Conservation (phyloP, 352 stramenopile genomes). For the Phytopythium oedochilum region DNA sequence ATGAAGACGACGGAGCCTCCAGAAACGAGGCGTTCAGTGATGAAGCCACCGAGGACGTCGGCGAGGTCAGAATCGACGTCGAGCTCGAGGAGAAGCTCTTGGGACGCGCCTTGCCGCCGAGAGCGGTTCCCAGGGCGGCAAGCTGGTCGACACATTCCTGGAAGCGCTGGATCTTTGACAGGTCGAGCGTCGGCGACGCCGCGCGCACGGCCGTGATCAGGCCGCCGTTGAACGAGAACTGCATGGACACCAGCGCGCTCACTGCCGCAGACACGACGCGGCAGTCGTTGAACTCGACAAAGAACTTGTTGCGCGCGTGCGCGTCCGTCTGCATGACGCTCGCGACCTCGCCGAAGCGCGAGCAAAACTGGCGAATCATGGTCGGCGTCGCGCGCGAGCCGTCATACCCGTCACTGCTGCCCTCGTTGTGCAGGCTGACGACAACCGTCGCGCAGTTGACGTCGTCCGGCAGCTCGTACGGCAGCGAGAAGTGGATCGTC, state of each 20-base stretch:
- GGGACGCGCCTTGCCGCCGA: constrained; percentile 17
- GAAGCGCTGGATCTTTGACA: constrained; percentile 61
- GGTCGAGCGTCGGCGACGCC: constrained; percentile 47
- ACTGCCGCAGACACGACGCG: constrained; percentile 45
- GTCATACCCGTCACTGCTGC: background rate
- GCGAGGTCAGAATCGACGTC: constrained; percentile 57
- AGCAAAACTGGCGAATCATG: constrained; percentile 52
- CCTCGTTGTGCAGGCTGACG: constrained; percentile 23
- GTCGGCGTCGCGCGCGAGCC: constrained; percentile 10
- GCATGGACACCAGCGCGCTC: constrained; percentile 18
- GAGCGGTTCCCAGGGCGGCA: constrained; percentile 4
- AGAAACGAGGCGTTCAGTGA: constrained; percentile 58
- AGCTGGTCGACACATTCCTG: constrained; percentile 37
- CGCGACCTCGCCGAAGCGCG: constrained; percentile 64
- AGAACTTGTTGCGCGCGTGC: constrained; percentile 31
- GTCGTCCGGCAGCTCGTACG: constrained; percentile 63
- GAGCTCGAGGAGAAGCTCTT: constrained; percentile 67
- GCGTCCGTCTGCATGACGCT: constrained; percentile 59
- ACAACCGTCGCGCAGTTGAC: constrained; percentile 60
- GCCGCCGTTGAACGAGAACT: constrained; percentile 11
- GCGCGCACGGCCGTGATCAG: constrained; percentile 42
- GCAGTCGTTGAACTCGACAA: constrained; percentile 76
- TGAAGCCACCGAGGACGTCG: constrained; percentile 60
- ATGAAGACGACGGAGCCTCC: constrained; percentile 14
- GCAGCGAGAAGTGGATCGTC: constrained; percentile 52